Conservation (phyloP, 2,329 filamentous ascomycete species). For the Xylaria sp. region DNA sequence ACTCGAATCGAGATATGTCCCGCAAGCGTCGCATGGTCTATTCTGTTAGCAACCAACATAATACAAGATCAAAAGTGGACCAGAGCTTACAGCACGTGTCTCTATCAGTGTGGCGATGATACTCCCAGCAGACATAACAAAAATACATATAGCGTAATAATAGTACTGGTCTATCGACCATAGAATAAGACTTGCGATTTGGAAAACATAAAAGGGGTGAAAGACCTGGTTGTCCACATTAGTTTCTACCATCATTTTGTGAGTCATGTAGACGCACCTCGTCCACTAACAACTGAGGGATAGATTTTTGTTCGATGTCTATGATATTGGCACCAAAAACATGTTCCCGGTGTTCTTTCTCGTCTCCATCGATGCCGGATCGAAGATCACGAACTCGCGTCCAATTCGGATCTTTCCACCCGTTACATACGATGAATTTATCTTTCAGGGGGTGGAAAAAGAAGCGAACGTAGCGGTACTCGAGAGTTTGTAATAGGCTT, state of each 20-base stretch:
- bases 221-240: conserved; percentile 70
- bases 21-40: conserved; percentile 89
- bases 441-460: conserved; percentile 90
- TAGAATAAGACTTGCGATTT: conserved; percentile 90
- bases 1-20: conserved; percentile 94
- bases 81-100: conserved; percentile 75
- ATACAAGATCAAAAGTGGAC: background rate
- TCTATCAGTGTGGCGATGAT: conserved; percentile 91
- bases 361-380: conserved; percentile 85
- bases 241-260: background rate
- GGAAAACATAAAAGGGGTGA: conserved; percentile 98
- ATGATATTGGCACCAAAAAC: conserved; percentile 93
- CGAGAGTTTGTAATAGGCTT: conserved; percentile 77
- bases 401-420: conserved; percentile 96
- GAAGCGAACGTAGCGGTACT: conserved; percentile 95
- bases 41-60: conserved; percentile 31
- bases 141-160: conserved; percentile 96
- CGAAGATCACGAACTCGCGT: conserved; percentile 79
- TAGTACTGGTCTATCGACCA: conserved; percentile 98
- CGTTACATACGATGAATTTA: conserved; percentile 85
- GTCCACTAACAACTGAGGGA: conserved; percentile 84
- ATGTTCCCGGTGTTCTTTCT: conserved; percentile 82
- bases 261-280: conserved; percentile 66
- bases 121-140: conserved; percentile 91
- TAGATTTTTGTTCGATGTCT: conserved; percentile 90